Base-by-base conservation (phyloP, 1,284 basidiomycete genomes). In the Ceratobasidium papillatum region DNA sequence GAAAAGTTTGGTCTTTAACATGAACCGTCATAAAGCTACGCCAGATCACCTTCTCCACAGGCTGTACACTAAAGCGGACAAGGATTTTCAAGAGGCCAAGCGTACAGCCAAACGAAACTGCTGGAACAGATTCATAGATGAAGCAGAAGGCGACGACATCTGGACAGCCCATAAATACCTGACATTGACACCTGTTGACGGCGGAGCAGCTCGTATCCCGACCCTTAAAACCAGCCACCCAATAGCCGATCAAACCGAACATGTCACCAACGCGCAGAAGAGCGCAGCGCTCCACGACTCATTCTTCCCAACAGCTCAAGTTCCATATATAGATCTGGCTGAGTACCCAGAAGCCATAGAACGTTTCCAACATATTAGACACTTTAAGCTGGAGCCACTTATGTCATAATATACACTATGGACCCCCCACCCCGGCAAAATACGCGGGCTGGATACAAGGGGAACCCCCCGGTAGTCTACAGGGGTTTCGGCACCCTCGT, bases 291-390 rank as follows among this genome's bases (percentile, higher is more conserved):
- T 77, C 17, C 56, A 62, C 17, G 41, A 68, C 0, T 43, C 74
- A 14, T 77, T 76, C 58, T 77, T 77, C 76, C 77, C 75, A n/a
- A 43, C 59, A n/a, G n/a, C n/a, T n/a, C n/a, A n/a, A n/a, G n/a
- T n/a, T n/a, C n/a, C n/a, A n/a, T n/a, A n/a, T n/a, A n/a, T n/a
- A n/a, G n/a, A n/a, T n/a, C n/a, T n/a, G n/a, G n/a, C n/a, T n/a
- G n/a, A n/a, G n/a, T n/a, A n/a, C n/a, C n/a, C n/a, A n/a, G n/a
- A n/a, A n/a, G n/a, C n/a, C n/a, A n/a, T n/a, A n/a, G n/a, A n/a
- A n/a, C n/a, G n/a, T n/a, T n/a, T n/a, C n/a, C n/a, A n/a, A n/a
- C n/a, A n/a, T n/a, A n/a, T n/a, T n/a, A n/a, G n/a, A n/a, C n/a
- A n/a, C n/a, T n/a, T n/a, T n/a, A n/a, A n/a, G n/a, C n/a, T n/a